A percentile compares a stretch with the other conserved stretches of the same genome.
Evolutionary conservation across 2,329 filamentous ascomycete species (phyloP).

Genomic region (Mycosphaerelloides madeirae): DNA sequence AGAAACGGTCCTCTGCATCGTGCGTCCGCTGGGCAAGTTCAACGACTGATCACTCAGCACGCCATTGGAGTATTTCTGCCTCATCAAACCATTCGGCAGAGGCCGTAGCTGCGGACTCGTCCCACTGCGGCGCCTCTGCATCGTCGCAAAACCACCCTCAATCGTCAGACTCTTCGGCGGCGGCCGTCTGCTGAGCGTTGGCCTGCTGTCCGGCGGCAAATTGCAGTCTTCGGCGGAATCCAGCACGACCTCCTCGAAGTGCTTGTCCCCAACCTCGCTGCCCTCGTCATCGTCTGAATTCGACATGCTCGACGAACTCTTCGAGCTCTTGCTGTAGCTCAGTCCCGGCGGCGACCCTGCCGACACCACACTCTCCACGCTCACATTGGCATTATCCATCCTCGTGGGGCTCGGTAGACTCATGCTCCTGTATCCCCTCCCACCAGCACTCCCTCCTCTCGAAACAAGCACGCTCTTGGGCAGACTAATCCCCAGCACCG

Average conservation of each 20-base stretch:
- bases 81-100: constrained; percentile 14
- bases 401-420: constrained; percentile 12
- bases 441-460: constrained; percentile 4
- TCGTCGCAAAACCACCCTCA: constrained; percentile 5
- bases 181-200: constrained; percentile 25
- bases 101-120: constrained; percentile 13
- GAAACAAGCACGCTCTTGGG: constrained; percentile 14
- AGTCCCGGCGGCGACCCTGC: constrained; percentile 21
- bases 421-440: constrained; percentile 14
- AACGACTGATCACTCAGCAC: constrained; percentile 34
- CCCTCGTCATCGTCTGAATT: constrained; percentile 59
- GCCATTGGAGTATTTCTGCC: constrained; percentile 33
- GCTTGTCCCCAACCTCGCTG: constrained; percentile 54
- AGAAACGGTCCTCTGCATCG: constrained; percentile 39
- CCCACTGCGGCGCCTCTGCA: constrained; percentile 10
- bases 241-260: constrained; percentile 92
- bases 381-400: constrained; percentile 11
- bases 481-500: constrained; percentile 9
- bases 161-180: constrained; percentile 16
- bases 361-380: constrained; percentile 19
- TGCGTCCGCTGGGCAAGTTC: constrained; percentile 35
- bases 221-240: constrained; percentile 47
- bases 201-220: constrained; percentile 31
- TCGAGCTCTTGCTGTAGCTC: constrained; percentile 81
- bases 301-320: constrained; percentile 69